Evolutionary conservation across 148 eudicot genomes (phyloP).

Genomic region (Chenopodium berlandieri): DNA sequence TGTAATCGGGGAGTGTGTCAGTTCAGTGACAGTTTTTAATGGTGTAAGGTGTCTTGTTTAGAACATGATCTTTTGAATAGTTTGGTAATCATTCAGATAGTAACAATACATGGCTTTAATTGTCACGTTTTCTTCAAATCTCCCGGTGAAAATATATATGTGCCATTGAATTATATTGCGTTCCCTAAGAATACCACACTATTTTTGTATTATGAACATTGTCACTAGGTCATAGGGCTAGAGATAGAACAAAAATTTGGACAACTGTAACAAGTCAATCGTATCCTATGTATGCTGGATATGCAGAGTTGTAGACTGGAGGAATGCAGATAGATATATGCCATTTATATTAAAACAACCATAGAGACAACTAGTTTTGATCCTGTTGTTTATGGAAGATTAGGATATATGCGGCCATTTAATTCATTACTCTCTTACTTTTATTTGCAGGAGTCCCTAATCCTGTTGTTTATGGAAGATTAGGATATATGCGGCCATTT

Average conservation of each 20-base stretch:
- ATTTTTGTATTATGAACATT: too few relatives aligned
- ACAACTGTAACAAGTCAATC: neutral
- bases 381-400: neutral
- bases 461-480: too few relatives aligned
- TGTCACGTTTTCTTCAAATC: neutral
- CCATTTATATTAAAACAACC: neutral
- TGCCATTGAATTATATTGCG: too few relatives aligned
- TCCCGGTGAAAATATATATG: neutral
- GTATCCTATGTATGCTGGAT: neutral
- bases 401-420: neutral
- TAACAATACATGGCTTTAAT: neutral
- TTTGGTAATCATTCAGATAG: neutral
- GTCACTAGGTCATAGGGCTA: too few relatives aligned
- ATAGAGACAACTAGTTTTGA: too few relatives aligned
- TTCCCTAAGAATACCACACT: too few relatives aligned
- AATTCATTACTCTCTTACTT: neutral
- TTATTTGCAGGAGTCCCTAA: conserved; percentile 76
- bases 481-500: too few relatives aligned
- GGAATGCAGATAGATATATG: neutral
- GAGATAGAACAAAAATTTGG: neutral
- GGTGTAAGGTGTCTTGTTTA: neutral
- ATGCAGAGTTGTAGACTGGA: neutral
- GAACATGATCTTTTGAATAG: neutral
- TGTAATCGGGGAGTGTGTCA: neutral
- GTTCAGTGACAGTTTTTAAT: neutral